Base-by-base conservation (phyloP, 495 filamentous ascomycete species). In the Aspergillus egyptiacus region DNA sequence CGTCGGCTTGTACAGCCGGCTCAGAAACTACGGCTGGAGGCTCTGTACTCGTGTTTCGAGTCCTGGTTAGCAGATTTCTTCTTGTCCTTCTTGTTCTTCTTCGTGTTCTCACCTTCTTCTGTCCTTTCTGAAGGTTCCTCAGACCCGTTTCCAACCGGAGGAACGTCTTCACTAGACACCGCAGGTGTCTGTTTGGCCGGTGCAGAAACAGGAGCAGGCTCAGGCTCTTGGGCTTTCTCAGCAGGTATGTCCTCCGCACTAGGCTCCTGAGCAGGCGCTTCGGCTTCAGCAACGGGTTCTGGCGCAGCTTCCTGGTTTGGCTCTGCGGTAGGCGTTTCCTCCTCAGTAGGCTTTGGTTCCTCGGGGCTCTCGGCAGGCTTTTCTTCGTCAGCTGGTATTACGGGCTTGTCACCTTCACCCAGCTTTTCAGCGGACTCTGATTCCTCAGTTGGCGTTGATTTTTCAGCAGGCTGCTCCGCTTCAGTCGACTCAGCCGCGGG, bases 251-350 rank as follows among this genome's bases (percentile, higher is more conserved):
- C 54, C 37, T 55, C 33, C 3, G 22, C 53, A 17, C 33, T 39
- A 7, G 34, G 37, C 6, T 47, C 48, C 18, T 44, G 48, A 17
- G 27, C 51, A 19, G 44, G 17, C 5, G 34, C 37, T 13, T 50
- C 45, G 28, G 38, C 38, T 36, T 32, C 15, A 18, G n/a, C 27
- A 22, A 18, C 4, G 5, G 11, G 28, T 24, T 36, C 32, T 25
- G 11, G 52, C 27, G 15, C 27, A 14, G 6, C 38, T 11, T 40
- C 38, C 9, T 25, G 5, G 22, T 7, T 11, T 5, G 44, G 35
- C 18, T 53, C 50, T 23, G 20, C 58, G 19, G 51, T 33, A 48
- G 51, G 43, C 20, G 47, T 51, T 25, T 46, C 2, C 17, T 40
- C 38, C 10, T 19, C 58, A 17, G 51, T 33, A 48, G 51, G 43